Base-by-base conservation (phyloP, 140 eudicot species). In the Senecio squalidus region DNA sequence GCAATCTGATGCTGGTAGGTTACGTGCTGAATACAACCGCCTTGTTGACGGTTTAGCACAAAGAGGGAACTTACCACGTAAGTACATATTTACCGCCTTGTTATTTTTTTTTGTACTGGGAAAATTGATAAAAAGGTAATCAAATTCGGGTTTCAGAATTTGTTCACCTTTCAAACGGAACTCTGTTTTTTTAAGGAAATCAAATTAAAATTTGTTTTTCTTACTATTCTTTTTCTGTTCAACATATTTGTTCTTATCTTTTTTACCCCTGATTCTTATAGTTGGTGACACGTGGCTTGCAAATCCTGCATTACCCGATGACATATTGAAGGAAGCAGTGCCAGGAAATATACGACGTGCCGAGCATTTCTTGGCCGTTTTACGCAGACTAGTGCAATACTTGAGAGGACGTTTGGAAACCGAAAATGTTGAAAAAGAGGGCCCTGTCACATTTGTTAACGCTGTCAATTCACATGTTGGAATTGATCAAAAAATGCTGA, bases 281-380 rank as follows among this genome's bases (percentile, higher is more conserved):
- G 98, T 14, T 69, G 38, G 75, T 16, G 98, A 92, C 41, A 71
- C 77, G 15, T 92, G 96, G 96, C 83, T 92, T 13, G 73, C 89
- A 46, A 92, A 92, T 64, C 98, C 98, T 44, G 80, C 85, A 15
- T 76, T 92, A 64, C 98, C 98, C 40, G 89, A 87, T 49, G 98
- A 92, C 76, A 92, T 92, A 34, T 64, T 87, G 53, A 88, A 92
- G 77, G 96, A 92, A 55, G 95, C 98, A 18, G 98, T 92, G 16
- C 98, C 98, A 20, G 96, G 98, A 67, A 87, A 92, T 64, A 87
- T 92, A 63, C 79, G 98, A 41, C 71, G 85, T 8, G 98, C 98
- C 50, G 95, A 92, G 79, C 95, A 88, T 68, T 92, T 92, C 47
- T 44, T 92, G 74, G 82, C 98, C 33, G 89, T 92, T 36, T 68